These are phyloP conservation scores for Penicillium sp. DNA, from an alignment of 2,329 filamentous ascomycete genomes.

Conservation along the genomic window DNA sequence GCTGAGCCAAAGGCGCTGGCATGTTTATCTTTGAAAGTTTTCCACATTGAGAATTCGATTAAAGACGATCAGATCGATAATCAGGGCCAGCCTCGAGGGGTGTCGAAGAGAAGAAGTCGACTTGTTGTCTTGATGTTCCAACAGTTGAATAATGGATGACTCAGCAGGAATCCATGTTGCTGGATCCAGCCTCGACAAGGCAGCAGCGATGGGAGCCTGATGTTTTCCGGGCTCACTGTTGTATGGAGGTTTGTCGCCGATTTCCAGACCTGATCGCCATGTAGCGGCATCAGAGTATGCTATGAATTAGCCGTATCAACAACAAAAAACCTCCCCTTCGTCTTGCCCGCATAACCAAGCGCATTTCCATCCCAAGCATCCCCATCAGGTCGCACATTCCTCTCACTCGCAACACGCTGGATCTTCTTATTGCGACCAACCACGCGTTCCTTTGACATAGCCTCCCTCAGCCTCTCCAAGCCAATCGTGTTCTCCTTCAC, in stretches of 20 bases:
- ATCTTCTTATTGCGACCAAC: conserved; percentile 54
- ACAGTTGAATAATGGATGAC: conserved; percentile 20
- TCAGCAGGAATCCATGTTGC: conserved; percentile 21
- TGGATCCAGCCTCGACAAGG: neutral
- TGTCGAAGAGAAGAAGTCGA: conserved; percentile 3
- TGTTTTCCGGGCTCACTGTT: neutral
- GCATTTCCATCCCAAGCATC: conserved; percentile 72
- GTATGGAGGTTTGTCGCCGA: too few species aligned
- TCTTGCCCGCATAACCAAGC: conserved; percentile 68
- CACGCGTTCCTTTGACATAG: conserved; percentile 46
- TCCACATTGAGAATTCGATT: conserved; percentile 33
- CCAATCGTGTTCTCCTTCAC: conserved; percentile 46
- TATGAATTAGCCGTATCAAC: conserved; percentile 58
- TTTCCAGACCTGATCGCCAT: neutral
- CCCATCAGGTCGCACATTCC: conserved; percentile 43
- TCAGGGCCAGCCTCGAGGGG: neutral
- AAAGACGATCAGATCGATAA: neutral
- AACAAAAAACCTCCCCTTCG: conserved; percentile 74
- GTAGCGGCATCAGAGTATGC: conserved; percentile 1
- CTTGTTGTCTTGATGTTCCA: conserved; percentile 1
- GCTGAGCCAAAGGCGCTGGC: conserved; percentile 35
- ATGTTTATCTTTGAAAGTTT: conserved; percentile 40
- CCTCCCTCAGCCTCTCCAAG: conserved; percentile 41
- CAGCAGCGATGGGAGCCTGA: neutral
- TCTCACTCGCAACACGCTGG: conserved; percentile 40